Evolutionary conservation across 1,139 yeast genomes (phyloP), one percentile per base, ranked within the genome.

Genomic region (Chernovozyma sophiae-reginae): DNA sequence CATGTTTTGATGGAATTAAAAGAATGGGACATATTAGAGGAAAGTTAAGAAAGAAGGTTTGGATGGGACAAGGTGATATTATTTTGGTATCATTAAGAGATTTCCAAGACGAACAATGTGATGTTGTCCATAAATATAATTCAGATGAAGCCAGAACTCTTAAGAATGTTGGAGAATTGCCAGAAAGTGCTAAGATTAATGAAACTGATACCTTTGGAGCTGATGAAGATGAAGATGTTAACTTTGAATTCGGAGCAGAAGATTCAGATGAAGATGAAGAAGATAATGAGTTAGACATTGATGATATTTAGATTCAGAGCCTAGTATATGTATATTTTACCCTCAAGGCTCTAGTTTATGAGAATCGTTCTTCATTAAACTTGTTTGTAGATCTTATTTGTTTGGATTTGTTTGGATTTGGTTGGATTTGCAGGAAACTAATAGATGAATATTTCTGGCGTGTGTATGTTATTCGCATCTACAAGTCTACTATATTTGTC

Each of bases 41-140:
- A 52, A 94, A 94, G 65, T 79, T 94, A 72, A 86, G 99, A 77
- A 94, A 94, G 82, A 92, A 92, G 79, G 97, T 90, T 45, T 94
- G 99, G 99, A 90, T 94, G 87, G 86, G 87, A 32, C 97, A 89
- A 67, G 98, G 98, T 68, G 99, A 94, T 60, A 94, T 94, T 53
- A 89, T 94, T 50, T 73, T 94, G 57, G 92, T 92, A 34, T 89
- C 97, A 5, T 78, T 94, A 56, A 87, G 99, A 76, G 99, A 94
- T 58, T 94, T 92, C 80, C 97, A 94, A 68, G 97, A 92, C 58
- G 96, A 87, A 48, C 95, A 86, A 64, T 94, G 97, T 72, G 99
- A 94, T 62, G 97, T 94, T 49, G 92, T 94, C 39, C 95, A 92
- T 67, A 92, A 92, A 68, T 94, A 84, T 69, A 89, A 86, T 62